Conservation (phyloP, 2,329 filamentous ascomycete species). For the Zalaria obscura region DNA sequence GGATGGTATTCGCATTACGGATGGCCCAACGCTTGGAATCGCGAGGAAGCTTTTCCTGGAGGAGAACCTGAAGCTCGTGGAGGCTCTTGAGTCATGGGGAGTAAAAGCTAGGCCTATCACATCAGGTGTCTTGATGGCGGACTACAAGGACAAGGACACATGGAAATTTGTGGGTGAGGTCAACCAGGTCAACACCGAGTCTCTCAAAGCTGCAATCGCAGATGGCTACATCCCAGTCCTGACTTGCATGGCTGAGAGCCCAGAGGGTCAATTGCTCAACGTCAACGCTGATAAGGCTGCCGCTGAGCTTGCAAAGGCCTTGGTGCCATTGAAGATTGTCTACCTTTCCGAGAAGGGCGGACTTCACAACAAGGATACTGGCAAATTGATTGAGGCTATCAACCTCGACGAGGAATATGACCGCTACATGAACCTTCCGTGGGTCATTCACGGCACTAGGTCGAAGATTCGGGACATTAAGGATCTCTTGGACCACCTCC, state of each 20-base stretch:
- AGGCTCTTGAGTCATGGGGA: constrained; percentile 79
- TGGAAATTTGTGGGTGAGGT: constrained; percentile 95
- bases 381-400: constrained; percentile 90
- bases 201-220: constrained; percentile 82
- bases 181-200: constrained; percentile 75
- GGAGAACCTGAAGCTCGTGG: constrained; percentile 85
- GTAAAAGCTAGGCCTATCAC: constrained; percentile 82
- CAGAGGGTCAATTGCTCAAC: constrained; percentile 84
- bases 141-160: constrained; percentile 92
- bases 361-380: constrained; percentile 83
- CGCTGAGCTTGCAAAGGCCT: constrained; percentile 73
- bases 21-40: constrained; percentile 84
- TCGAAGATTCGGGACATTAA: constrained; percentile 98
- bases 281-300: constrained; percentile 97
- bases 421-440: constrained; percentile 79
- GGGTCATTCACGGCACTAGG: constrained; percentile 88
- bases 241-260: constrained; percentile 90
- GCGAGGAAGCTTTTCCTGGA: constrained; percentile 87
- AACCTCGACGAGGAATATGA: constrained; percentile 96
- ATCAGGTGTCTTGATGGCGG: constrained; percentile 77
- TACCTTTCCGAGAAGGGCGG: constrained; percentile 98
- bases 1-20: constrained; percentile 89
- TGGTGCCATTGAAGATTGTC: constrained; percentile 93
- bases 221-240: constrained; percentile 85
- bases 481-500: constrained; percentile 76